These are phyloP conservation scores for Populus deltoides DNA, from an alignment of 345 rosid genomes.

Conservation along the genomic window DNA sequence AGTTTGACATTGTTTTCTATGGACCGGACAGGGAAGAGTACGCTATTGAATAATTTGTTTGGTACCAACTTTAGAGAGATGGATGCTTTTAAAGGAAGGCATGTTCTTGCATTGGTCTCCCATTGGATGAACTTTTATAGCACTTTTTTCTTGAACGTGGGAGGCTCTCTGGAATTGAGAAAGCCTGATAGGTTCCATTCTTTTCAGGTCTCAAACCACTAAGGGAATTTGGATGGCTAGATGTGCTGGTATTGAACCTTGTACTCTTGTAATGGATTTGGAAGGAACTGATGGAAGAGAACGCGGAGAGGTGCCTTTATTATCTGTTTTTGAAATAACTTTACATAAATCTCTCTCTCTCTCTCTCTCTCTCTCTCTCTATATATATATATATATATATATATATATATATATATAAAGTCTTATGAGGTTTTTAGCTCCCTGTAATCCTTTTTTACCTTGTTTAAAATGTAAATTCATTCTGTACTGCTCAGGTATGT, in stretches of 20 bases:
- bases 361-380: neutral
- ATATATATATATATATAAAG: too few relatives aligned
- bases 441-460: neutral
- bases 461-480: neutral
- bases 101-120: constrained; percentile 27
- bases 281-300: constrained; percentile 99
- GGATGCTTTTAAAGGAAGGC: constrained; percentile 99
- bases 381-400: too few relatives aligned
- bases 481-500: neutral
- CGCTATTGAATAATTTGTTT: constrained; percentile 84
- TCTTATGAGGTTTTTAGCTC: neutral
- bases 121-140: constrained; percentile 3
- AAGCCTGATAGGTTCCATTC: neutral
- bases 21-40: constrained; percentile 84
- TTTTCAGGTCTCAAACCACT: constrained; percentile 88
- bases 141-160: neutral
- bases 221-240: constrained; percentile 96
- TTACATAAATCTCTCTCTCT: neutral
- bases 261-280: constrained; percentile 93
- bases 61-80: constrained; percentile 90
- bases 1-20: constrained; percentile 28
- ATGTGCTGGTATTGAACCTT: constrained; percentile 88
- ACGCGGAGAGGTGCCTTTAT: constrained; percentile 82
- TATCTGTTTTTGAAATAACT: neutral
- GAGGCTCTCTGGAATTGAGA: neutral